A percentile compares a stretch with the other conserved stretches of the same genome.
Conservation (phyloP, 169 alveolate genomes). For the Eimeria falciformis region DNA sequence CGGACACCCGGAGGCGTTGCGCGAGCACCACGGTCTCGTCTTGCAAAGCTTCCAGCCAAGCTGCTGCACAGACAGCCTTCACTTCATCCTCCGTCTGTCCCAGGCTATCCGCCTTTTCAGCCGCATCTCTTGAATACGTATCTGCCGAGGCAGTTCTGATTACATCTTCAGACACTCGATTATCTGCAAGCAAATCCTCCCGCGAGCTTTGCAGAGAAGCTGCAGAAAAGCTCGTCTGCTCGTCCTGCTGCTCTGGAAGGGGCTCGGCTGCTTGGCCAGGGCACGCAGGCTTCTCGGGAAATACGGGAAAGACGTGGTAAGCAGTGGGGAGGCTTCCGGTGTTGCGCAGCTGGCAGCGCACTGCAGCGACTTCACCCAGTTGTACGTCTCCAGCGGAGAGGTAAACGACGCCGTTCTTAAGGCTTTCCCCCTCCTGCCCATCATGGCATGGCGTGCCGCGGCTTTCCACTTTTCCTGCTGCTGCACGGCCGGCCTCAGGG, state of each 20-base stretch:
- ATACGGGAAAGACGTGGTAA: conserved; percentile 48
- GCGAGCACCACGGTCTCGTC: conserved; percentile 61
- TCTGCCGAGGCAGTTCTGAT: not conserved
- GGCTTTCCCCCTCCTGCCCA: not conserved
- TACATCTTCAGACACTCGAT: not conserved
- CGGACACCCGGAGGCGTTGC: conserved; percentile 61
- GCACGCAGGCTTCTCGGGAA: conserved; percentile 10
- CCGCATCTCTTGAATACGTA: not conserved
- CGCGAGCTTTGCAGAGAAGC: not conserved
- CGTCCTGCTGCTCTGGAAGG: not conserved
- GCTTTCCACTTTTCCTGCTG: not conserved
- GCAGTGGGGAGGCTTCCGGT: conserved; percentile 61
- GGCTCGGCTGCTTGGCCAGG: not conserved
- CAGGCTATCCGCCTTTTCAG: not conserved
- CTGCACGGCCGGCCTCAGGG: not conserved
- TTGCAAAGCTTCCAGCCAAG: conserved; percentile 67
- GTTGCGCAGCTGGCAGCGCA: conserved; percentile 22
- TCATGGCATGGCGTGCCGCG: not conserved
- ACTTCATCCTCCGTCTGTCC: conserved; percentile 30
- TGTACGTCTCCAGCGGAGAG: conserved; percentile 67
- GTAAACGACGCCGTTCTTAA: conserved; percentile 46
- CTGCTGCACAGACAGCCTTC: conserved; percentile 11
- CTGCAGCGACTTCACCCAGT: conserved; percentile 64
- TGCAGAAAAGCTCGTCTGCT: not conserved
- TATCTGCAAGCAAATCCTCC: not conserved